Evolutionary conservation across 495 filamentous ascomycete genomes (phyloP), one percentile per base, ranked within the genome.

Genomic region (Massariosphaeria phaeospora): DNA sequence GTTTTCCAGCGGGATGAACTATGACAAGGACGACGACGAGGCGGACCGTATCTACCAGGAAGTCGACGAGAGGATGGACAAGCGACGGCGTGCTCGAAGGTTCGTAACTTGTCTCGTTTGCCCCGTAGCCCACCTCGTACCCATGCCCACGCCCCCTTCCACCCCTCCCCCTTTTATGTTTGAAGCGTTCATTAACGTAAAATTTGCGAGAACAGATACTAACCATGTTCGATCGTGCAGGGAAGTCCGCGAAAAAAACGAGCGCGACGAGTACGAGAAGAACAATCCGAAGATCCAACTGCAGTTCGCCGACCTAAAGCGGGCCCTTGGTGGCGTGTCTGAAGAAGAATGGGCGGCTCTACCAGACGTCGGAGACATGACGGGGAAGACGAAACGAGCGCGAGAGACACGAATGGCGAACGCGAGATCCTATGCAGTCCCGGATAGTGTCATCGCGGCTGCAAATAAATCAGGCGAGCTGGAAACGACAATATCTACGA

Each of bases 271-370:
- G 48, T 95, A 95, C 78, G 94, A 99, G 70, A 81, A 83, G 38
- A 87, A 96, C 66, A 97, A 97, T 67, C 93, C 93, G 3, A 99
- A 97, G 70, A 97, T 99, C 46, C 89, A 95, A 71, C 90, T 96
- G 62, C 93, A 97, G 67, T 99, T 99, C 66, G 90, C 90, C 67
- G 94, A 96, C 61, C 75, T 96, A 39, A 99, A 97, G 70, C 78
- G 94, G 64, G 88, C 86, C 1, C 77, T 99, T 21, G 86, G 85
- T 29, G 84, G 83, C 13, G 84, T 99, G 43, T 88, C 85, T 49
- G 93, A 96, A 72, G 91, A 97, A 46, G 91, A 96, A 56, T 99
- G 93, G 93, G 90, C 90, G 35, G 91, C 83, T 55, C 75, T 99
- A 25, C 93, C 93, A 7, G 93, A 99, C 61, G 90, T 95, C 31